Conservation (phyloP, 176 grass and related monocot species). For the Poa annua region DNA sequence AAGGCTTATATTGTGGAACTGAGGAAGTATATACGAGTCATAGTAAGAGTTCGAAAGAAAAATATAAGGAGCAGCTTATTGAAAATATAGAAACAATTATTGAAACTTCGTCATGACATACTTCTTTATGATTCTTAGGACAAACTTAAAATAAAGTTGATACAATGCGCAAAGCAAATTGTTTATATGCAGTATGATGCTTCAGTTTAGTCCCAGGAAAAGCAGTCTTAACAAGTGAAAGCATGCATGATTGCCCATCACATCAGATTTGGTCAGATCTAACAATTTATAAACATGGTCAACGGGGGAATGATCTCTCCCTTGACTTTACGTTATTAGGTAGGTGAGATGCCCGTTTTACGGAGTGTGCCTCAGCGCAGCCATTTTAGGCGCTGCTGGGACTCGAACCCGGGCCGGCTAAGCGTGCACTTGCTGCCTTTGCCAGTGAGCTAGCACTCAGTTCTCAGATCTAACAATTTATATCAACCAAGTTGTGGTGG, state of each 20-base stretch:
- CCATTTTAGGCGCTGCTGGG: too few species aligned
- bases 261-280: neutral
- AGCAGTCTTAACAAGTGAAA: neutral
- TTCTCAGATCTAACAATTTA: slow-evolving; percentile 6
- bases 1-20: too few species aligned
- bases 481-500: neutral
- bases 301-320: too few species aligned
- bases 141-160: too few species aligned
- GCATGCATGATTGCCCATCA: neutral
- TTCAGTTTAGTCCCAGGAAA: neutral
- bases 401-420: too few species aligned
- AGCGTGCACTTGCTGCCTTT: too few species aligned
- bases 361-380: too few species aligned
- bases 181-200: neutral
- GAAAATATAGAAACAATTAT: neutral
- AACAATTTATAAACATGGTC: neutral
- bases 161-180: neutral
- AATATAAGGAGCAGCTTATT: neutral
- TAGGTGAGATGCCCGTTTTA: too few species aligned
- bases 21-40: neutral
- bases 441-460: too few species aligned
- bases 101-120: neutral
- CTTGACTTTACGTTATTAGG: too few species aligned
- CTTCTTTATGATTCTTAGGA: neutral
- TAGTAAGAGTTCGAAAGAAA: neutral